A percentile compares a stretch with the other conserved stretches of the same genome.
Conservation (phyloP, 2,329 filamentous ascomycete species). For the Cladosporium cucumerinum region DNA sequence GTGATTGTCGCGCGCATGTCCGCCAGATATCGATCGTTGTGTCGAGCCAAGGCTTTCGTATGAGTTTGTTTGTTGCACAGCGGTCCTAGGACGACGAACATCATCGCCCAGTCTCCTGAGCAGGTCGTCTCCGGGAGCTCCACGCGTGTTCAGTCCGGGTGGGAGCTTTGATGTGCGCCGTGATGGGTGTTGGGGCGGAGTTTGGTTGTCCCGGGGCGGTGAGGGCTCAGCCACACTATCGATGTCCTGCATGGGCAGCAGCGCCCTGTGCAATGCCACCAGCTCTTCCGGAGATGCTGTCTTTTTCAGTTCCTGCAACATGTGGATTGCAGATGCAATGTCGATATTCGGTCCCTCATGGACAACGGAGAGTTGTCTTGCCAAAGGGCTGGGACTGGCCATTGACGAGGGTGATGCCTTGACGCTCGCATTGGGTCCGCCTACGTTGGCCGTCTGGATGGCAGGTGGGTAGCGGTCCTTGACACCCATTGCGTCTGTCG, state of each 20-base stretch:
- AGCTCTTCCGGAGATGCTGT: slow-evolving; percentile 48
- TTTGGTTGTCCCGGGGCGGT: background rate
- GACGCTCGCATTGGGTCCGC: slow-evolving; percentile 16
- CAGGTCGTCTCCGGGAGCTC: slow-evolving; percentile 27
- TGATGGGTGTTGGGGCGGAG: slow-evolving; percentile 2
- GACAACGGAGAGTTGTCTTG: slow-evolving; percentile 28
- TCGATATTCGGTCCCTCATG: slow-evolving; percentile 37
- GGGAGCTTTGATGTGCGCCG: slow-evolving; percentile 20
- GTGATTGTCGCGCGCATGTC: background rate
- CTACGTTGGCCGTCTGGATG: slow-evolving; percentile 14
- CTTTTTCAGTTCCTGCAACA: slow-evolving; percentile 48
- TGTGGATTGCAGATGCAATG: slow-evolving; percentile 43
- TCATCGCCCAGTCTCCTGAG: slow-evolving; percentile 28
- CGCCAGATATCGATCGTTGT: background rate
- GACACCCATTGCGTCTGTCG: slow-evolving; percentile 15
- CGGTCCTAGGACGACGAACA: background rate
- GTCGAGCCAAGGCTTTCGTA: background rate
- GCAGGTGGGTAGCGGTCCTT: slow-evolving; percentile 16
- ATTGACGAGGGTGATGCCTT: slow-evolving; percentile 22
- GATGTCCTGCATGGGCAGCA: slow-evolving; percentile 29
- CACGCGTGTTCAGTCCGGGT: slow-evolving; percentile 27
- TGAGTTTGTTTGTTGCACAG: background rate
- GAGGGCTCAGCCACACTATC: background rate
- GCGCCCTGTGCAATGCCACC: slow-evolving; percentile 40
- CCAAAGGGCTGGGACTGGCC: slow-evolving; percentile 18